These are phyloP conservation scores for Wallacemonas sp. DNA, from an alignment of 208 protist genomes.

Conservation along the genomic window DNA sequence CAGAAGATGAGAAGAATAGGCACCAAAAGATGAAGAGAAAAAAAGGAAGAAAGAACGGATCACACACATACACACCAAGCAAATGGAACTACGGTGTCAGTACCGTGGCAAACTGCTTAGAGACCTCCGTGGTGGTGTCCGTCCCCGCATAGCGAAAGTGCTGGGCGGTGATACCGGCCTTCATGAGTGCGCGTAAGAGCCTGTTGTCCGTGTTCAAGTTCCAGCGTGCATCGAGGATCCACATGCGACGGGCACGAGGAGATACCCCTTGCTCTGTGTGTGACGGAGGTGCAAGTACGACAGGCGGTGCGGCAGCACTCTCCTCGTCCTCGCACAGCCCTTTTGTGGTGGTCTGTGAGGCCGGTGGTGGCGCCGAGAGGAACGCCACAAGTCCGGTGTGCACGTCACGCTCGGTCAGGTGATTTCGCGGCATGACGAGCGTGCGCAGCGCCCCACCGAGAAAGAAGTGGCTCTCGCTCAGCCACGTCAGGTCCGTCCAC, in stretches of 20 bases:
- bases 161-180: conserved; percentile 12
- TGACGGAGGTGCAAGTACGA: too few species aligned
- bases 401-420: neutral
- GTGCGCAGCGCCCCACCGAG: neutral
- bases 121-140: neutral
- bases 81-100: neutral
- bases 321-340: neutral
- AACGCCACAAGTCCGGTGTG: neutral
- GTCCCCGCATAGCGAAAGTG: conserved; percentile 8
- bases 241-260: conserved; percentile 3
- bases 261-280: too few species aligned
- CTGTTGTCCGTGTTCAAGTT: conserved; percentile 14
- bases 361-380: neutral
- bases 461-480: neutral
- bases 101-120: neutral
- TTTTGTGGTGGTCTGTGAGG: neutral
- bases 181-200: conserved; percentile 11
- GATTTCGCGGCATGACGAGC: neutral
- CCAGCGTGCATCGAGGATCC: conserved; percentile 18
- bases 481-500: neutral
- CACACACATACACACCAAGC: neutral
- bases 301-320: neutral
- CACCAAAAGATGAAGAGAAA: neutral
- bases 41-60: neutral
- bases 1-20: neutral